Evolutionary conservation across 1,284 basidiomycete species (phyloP), one percentile per base, ranked within the genome.

Genomic region (Papiliotrema fonsecae): DNA sequence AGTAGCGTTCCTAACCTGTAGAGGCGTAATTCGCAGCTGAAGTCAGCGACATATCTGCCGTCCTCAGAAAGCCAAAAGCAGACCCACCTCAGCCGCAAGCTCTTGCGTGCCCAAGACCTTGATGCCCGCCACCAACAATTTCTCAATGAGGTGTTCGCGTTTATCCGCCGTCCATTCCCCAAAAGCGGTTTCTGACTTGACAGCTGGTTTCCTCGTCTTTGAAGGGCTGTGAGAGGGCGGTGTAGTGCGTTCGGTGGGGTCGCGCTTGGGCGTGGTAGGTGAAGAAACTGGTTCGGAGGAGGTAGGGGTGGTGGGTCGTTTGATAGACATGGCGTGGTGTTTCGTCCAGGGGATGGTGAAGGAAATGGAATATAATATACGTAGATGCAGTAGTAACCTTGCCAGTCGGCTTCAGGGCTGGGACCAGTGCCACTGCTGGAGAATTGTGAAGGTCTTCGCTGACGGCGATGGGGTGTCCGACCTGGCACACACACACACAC

Each of bases 1-100:
- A 14, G 58, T 58, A 13, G 62, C 61, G 43, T 65, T 62, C 5
- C 41, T 42, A 21, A 65, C 24, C 38, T 61, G 57, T 18, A 31
- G 27, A 9, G 42, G 38, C 22, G 51, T 52, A n/a, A 60, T 37
- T 11, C 51, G 56, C 30, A 55, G 47, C 61, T 61, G 44, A 44
- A 7, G 37, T 42, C 5, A 6, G 22, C 22, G 26, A 7, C 6
- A n/a, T 4, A 16, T 19, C 11, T 7, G 35, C 21, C 35, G 13
- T 7, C 11, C 3, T 45, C 21, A 13, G n/a, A 21, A 18, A 10
- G 34, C 31, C 22, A 24, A 35, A 4, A 10, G 13, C 7, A 13
- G 25, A 35, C 46, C 10, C 24, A 48, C 46, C 30, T 48, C 19
- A n/a, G 9, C 30, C 9, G 46, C 46, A 7, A 48, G 46, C 4